Evolutionary conservation across 805 yeast genomes (phyloP).

Genomic region (Lipomyces chichibuensis): DNA sequence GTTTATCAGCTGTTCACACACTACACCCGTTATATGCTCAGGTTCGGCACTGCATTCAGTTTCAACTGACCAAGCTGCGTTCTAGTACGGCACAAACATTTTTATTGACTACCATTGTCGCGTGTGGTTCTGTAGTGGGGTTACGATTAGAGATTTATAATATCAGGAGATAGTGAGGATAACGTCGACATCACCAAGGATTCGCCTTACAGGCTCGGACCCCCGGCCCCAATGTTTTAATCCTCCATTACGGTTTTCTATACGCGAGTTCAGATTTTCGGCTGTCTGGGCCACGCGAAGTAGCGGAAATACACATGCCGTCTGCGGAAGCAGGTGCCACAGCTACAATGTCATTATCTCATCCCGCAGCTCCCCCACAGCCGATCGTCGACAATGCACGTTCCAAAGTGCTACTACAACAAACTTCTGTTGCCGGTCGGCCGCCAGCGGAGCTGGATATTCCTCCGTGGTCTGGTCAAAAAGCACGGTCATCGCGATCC

Average conservation of each 20-base stretch:
- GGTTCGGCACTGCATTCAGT: not conserved
- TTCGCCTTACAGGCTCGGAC: not conserved
- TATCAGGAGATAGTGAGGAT: not conserved
- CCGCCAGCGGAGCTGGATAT: conserved; percentile 16
- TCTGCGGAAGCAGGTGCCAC: not conserved
- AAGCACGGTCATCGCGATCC: not conserved
- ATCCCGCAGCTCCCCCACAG: not conserved
- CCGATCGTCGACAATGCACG: not conserved
- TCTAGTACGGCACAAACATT: not conserved
- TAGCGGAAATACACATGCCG: not conserved
- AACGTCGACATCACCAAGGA: not conserved
- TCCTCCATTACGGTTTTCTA: not conserved
- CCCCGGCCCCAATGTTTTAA: not conserved
- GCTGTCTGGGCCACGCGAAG: not conserved
- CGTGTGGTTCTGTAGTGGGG: not conserved
- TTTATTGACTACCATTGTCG: not conserved
- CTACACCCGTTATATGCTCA: too few species aligned
- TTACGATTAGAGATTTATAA: not conserved
- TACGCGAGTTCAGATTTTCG: not conserved
- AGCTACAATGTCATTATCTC: not conserved
- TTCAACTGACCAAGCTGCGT: not conserved
- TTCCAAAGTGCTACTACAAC: not conserved
- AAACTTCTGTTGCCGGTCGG: not conserved
- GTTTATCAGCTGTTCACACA: not conserved
- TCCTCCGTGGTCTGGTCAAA: conserved; percentile 14